Percentiles rank a stretch among this genome's conserved stretches.
phyloP scores from a whole-genome alignment of 331 rosid genomes.

The Arachis monticola region DNA sequence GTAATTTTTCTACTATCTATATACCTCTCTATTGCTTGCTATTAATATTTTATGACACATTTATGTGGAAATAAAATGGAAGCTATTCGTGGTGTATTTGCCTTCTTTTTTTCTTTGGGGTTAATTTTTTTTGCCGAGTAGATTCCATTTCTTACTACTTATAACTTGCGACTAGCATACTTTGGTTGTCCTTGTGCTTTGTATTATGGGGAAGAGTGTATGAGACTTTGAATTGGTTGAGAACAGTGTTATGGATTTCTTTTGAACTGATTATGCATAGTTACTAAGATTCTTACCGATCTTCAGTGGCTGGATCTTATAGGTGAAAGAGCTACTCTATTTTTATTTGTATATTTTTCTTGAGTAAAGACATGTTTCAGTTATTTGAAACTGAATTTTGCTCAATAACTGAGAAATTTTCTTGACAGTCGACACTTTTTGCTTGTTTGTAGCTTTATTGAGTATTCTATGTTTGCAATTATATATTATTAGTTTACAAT shows the following conservation, averaged over 20 bases:
- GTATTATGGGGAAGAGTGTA: slow-evolving; percentile 23
- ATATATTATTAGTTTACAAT: slow-evolving; percentile 6
- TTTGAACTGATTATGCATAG: slow-evolving; percentile 19
- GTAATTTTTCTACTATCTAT: too few relatives aligned
- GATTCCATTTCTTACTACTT: not conserved
- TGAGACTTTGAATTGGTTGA: slow-evolving; percentile 22
- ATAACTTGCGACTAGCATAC: not conserved
- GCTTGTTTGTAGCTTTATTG: not conserved
- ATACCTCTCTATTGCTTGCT: too few relatives aligned
- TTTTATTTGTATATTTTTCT: slow-evolving; percentile 2
- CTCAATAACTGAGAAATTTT: slow-evolving; percentile 8
- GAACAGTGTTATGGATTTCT: slow-evolving; percentile 18
- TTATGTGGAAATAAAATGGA: too few relatives aligned
- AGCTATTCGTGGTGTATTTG: slow-evolving; percentile 6
- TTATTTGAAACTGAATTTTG: slow-evolving; percentile 10
- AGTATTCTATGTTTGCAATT: slow-evolving; percentile 6
- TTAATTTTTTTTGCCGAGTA: slow-evolving; percentile 2
- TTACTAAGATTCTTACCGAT: slow-evolving; percentile 3
- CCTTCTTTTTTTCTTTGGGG: not conserved
- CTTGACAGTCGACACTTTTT: not conserved
- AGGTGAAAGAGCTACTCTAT: slow-evolving; percentile 6
- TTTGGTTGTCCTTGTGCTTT: not conserved
- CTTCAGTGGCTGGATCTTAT: not conserved
- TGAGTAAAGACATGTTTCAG: not conserved
- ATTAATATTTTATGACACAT: too few relatives aligned